Conservation (phyloP, 2,329 filamentous ascomycete genomes). For the Podosphaera leucotricha region DNA sequence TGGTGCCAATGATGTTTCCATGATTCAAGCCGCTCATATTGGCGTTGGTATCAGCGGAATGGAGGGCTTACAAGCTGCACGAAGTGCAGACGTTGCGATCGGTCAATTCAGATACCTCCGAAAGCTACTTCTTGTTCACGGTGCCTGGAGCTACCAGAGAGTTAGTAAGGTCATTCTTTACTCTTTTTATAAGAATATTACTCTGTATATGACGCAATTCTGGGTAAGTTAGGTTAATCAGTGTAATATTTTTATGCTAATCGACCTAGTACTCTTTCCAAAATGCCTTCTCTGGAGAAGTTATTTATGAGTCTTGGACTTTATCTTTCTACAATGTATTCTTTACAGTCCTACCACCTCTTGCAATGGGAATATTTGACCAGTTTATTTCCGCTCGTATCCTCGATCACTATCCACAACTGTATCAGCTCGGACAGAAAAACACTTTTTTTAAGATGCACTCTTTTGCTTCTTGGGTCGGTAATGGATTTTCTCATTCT, state of each 20-base stretch:
- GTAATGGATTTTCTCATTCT: constrained; percentile 88
- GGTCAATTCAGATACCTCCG: constrained; percentile 87
- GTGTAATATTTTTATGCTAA: constrained; percentile 9
- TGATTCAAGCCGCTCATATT: constrained; percentile 98
- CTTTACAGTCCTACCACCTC: constrained; percentile 80
- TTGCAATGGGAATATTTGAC: constrained; percentile 89
- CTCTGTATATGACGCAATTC: constrained; percentile 96
- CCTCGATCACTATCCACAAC: constrained; percentile 83
- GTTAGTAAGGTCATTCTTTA: constrained; percentile 94
- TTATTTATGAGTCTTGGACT: constrained; percentile 98
- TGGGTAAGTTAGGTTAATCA: constrained; percentile 41
- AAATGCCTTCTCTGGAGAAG: constrained; percentile 91
- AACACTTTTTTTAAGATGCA: constrained; percentile 85
- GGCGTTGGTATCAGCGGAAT: constrained; percentile 93
- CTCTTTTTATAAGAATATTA: constrained; percentile 99
- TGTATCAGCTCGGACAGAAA: constrained; percentile 81
- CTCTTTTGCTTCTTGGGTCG: constrained; percentile 81
- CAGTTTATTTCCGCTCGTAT: constrained; percentile 90
- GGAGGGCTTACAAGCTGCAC: constrained; percentile 87
- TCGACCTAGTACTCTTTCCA: constrained; percentile 64
- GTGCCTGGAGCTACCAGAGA: constrained; percentile 91
- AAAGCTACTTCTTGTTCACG: constrained; percentile 84
- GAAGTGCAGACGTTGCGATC: constrained; percentile 87
- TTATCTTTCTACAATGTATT: constrained; percentile 99
- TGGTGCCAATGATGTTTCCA: constrained; percentile 97